phyloP scores from a whole-genome alignment of 2,329 filamentous ascomycete genomes.

The Tothia fuscella region DNA sequence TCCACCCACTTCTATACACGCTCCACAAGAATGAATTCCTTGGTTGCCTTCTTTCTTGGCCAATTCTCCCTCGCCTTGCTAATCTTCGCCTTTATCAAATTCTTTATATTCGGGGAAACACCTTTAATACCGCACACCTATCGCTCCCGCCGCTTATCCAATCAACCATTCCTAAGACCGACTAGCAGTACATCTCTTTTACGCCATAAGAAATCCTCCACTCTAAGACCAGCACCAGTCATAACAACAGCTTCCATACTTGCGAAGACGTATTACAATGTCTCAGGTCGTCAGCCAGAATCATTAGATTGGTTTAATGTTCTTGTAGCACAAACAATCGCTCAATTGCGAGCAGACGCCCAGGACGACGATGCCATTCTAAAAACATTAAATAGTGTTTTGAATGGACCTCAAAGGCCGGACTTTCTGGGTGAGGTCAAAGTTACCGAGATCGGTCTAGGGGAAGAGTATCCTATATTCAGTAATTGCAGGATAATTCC shows the following conservation, averaged over 20 bases:
- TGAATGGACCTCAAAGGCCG: slow-evolving; percentile 79
- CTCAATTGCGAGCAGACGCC: slow-evolving; percentile 85
- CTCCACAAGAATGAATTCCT: slow-evolving; percentile 8
- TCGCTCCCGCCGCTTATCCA: slow-evolving; percentile 19
- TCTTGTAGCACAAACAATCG: slow-evolving; percentile 88
- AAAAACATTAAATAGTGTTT: slow-evolving; percentile 65
- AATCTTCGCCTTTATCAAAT: slow-evolving; percentile 93
- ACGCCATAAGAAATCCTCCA: slow-evolving; percentile 47
- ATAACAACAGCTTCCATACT: slow-evolving; percentile 90
- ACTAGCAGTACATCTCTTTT: slow-evolving; percentile 25
- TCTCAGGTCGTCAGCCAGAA: slow-evolving; percentile 89
- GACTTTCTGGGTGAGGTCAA: slow-evolving; percentile 89
- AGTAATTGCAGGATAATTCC: slow-evolving; percentile 96
- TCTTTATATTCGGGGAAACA: slow-evolving; percentile 97
- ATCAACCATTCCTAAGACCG: slow-evolving; percentile 21
- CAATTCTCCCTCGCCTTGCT: slow-evolving; percentile 87
- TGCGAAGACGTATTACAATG: slow-evolving; percentile 95
- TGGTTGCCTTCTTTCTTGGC: slow-evolving; percentile 58
- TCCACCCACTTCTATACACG: no score
- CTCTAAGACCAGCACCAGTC: slow-evolving; percentile 44
- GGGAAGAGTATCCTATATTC: slow-evolving; percentile 96
- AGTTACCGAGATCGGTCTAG: slow-evolving; percentile 84
- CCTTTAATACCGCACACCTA: slow-evolving; percentile 60
- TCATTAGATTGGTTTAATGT: slow-evolving; percentile 99
- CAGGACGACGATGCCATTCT: slow-evolving; percentile 86